Base-by-base conservation (phyloP, 2,329 filamentous ascomycete genomes). In the Byssochlamys sp. region DNA sequence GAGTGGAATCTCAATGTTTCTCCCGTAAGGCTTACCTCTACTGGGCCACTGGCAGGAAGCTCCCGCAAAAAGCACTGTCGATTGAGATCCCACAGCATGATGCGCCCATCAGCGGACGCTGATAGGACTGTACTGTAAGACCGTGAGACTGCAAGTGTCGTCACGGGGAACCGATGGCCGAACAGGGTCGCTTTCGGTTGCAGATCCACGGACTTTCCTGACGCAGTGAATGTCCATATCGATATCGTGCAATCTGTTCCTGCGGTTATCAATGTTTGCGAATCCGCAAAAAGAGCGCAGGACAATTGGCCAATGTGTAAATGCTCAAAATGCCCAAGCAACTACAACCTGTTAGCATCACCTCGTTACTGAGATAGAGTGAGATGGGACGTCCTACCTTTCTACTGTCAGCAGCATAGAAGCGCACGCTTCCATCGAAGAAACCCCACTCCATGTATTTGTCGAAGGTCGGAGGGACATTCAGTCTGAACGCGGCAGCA, bases 391-490 rank as follows among this genome's bases (percentile, higher is more conserved):
- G 45, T 27, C 25, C 63, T 74, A 84, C 81, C 76, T 90, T 91
- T 67, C 89, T 86, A 58, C 84, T 89, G 63, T 96, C 90, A 53
- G 87, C 85, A 57, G 88, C 84, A 75, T 90, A 96, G 78, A 99
- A 97, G 3, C 94, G 87, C 28, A 99, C 83, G 63, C 90, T 95
- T 65, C 89, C 90, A 71, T 99, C 94, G 0, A 90, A 88, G 66
- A 95, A 97, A 1, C 92, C 92, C 92, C 92, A 97, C 75, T 96
- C 91, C 63, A 97, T 82, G 67, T 90, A 96, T 65, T 91, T 91
- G 73, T 97, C 91, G 68, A 90, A 95, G 54, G 78, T 77, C 0
- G 92, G 91, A 0, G 91, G 88, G 11, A 97, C 85, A 66, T 96
- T 94, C 49, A 96, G 80, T 24, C 90, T 83, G 73, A 95, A 90